These are phyloP conservation scores for Saccharomyces paradoxus DNA, from an alignment of 805 yeast genomes.

Conservation along the genomic window DNA sequence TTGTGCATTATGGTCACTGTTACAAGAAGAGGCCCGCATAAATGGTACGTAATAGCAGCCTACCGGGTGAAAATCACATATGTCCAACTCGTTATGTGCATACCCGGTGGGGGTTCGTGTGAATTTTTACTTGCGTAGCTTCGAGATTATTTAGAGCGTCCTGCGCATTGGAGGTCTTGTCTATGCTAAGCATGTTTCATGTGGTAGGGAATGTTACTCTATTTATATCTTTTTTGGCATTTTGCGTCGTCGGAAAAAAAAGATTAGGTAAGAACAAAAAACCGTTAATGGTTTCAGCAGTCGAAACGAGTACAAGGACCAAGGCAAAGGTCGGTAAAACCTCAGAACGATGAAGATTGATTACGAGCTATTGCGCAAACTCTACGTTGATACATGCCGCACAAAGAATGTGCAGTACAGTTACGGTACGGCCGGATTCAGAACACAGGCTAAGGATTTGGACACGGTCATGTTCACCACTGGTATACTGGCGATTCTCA, in stretches of 20 bases:
- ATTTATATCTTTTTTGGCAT: neutral
- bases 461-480: constrained; percentile 80
- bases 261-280: neutral
- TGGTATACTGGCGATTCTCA: constrained; percentile 71
- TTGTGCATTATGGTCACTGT: too few species aligned
- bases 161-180: neutral
- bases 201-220: neutral
- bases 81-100: too few species aligned
- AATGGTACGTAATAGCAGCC: too few species aligned
- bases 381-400: constrained; percentile 28
- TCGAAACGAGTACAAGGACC: neutral
- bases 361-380: constrained; percentile 7
- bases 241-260: neutral
- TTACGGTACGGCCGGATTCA: constrained; percentile 98
- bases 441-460: constrained; percentile 59
- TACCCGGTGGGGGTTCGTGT: too few species aligned
- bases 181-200: neutral
- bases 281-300: neutral
- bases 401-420: constrained; percentile 40
- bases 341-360: constrained; percentile 1
- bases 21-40: too few species aligned
- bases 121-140: too few species aligned
- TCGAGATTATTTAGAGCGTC: neutral
- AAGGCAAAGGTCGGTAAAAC: neutral
- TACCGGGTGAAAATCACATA: too few species aligned